Evolutionary conservation across 2,329 filamentous ascomycete species (phyloP).

Genomic region (Colletotrichum plurivorum): DNA sequence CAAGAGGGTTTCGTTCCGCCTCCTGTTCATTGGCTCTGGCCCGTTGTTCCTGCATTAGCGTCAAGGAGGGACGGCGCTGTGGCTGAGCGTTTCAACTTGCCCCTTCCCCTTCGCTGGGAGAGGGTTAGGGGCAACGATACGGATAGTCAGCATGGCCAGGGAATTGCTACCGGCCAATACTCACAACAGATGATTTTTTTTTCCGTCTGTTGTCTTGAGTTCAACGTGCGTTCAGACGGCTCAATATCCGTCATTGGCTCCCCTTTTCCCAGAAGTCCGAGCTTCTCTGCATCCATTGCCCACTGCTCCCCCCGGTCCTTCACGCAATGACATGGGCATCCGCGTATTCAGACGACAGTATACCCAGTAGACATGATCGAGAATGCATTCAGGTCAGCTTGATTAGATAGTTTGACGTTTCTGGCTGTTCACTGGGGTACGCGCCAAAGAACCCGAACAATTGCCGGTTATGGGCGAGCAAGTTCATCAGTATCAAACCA

Average conservation of each 20-base stretch:
- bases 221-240: constrained; percentile 14
- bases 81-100: constrained; percentile 43
- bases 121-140: not conserved
- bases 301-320: not conserved
- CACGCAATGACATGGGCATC: no score
- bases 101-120: constrained; percentile 11
- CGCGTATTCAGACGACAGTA: no score
- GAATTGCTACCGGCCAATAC: no score
- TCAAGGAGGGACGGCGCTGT: constrained; percentile 25
- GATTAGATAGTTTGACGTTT: no score
- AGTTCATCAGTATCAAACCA: not conserved
- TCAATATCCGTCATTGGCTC: constrained; percentile 21
- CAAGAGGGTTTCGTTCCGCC: constrained; percentile 30
- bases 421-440: no score
- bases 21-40: constrained; percentile 21
- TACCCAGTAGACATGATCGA: no score
- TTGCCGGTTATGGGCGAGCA: no score
- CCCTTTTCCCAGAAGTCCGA: not conserved
- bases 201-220: constrained; percentile 15
- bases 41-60: constrained; percentile 40
- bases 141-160: not conserved
- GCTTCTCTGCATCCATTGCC: constrained; percentile 7
- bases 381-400: no score
- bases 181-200: no score
- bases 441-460: no score